Base-by-base conservation (phyloP, 2,329 filamentous ascomycete genomes). In the Exophiala calicioides region DNA sequence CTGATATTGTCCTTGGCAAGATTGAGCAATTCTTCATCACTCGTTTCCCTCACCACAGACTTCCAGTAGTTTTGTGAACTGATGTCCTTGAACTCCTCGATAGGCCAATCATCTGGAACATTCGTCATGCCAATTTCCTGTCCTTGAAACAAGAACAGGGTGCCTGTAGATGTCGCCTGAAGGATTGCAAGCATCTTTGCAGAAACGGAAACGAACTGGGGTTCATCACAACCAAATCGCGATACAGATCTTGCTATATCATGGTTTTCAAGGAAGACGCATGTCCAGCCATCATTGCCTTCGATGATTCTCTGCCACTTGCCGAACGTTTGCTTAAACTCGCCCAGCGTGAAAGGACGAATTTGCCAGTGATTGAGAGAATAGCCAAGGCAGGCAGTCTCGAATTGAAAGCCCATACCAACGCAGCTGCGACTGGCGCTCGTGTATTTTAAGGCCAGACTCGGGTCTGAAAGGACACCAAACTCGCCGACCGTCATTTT, bases 401-500 rank as follows among this genome's bases (percentile, higher is more conserved):
- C n/a, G n/a, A n/a, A n/a, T n/a, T n/a, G n/a, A n/a, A n/a, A n/a
- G n/a, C n/a, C n/a, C n/a, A n/a, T n/a, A n/a, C n/a, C n/a, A n/a
- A n/a, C n/a, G n/a, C n/a, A n/a, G n/a, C n/a, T n/a, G n/a, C n/a
- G n/a, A n/a, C n/a, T n/a, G n/a, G n/a, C n/a, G 58, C 44, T 61
- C 55, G 47, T 64, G 60, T 10, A 64, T 55, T 44, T 63, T 61
- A 71, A 54, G n/a, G 70, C 62, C 36, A 67, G 62, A n/a, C 62
- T 56, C 12, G 60, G 57, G 26, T 53, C 62, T 9, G 60, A 57
- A 0, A 66, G 64, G 18, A 62, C 60, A 3, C 68, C 68, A 55
- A 86, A 76, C 65, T 88, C 85, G 37, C 85, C 85, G 0, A 88
- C 83, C 12, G 82, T 86, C 64, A 88, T 79, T 12, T 79, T 77